Base-by-base conservation (phyloP, 2,329 filamentous ascomycete genomes). In the Fusarium floridanum region DNA sequence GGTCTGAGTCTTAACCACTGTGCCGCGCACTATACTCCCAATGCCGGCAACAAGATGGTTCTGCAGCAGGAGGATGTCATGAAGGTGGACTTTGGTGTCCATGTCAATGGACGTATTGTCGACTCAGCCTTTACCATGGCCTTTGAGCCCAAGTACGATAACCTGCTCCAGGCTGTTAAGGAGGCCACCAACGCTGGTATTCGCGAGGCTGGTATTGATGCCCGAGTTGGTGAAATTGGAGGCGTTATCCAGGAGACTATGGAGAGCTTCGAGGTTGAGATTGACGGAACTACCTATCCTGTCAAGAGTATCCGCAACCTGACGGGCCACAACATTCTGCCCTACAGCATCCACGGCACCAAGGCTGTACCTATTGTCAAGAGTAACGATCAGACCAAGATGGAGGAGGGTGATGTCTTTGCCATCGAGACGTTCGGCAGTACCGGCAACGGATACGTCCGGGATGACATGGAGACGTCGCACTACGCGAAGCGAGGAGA, bases 281-380 rank as follows among this genome's bases (percentile, higher is more conserved):
- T 97, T 75, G 91, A 93, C 82, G 94, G 94, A 72, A 91, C 89
- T 45, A 95, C 91, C 14, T 91, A 94, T 79, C 94, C 93, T 1
- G 89, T 97, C 82, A 97, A 97, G 86, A 89, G 92, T 74, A 96
- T 97, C 81, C 92, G 93, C 75, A 97, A 97, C 85, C 87, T 97
- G 70, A 96, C 94, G 80, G 95, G 95, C 11, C 95, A 98, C 86
- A 96, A 94, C 76, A 98, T 98, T 80, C 88, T 94, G 66, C 95
- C 91, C 71, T 97, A 95, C 86, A 92, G 91, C 82, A 98, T 98
- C 78, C 95, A 98, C 85, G 95, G 95, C 67, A 93, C 91, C 78
- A 98, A 98, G 88, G 95, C 94, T 76, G 94, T 98, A 61, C 96
- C 95, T 0, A 98, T 98, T 79, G 95, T 98, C 74, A 97, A 97